Conservation (phyloP, 2,329 filamentous ascomycete genomes). For the Aureobasidium subglaciale region DNA sequence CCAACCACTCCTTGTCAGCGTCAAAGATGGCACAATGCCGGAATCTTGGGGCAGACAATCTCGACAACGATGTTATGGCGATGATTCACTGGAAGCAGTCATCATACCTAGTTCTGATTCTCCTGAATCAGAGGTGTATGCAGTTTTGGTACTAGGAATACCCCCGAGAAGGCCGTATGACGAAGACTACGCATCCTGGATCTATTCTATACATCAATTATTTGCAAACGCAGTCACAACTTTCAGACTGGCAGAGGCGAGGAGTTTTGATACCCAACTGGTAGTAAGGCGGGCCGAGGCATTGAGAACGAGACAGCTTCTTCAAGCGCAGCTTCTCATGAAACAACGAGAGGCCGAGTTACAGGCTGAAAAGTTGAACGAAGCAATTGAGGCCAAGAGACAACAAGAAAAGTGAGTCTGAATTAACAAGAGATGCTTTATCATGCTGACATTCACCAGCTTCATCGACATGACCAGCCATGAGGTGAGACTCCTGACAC, state of each 20-base stretch:
- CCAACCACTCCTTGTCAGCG: neutral
- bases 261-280: neutral
- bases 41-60: neutral
- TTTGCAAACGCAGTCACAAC: neutral
- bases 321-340: no score
- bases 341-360: no score
- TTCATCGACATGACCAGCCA: constrained; percentile 29
- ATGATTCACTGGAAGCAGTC: neutral
- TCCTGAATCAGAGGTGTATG: neutral
- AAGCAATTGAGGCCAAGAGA: neutral
- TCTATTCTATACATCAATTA: neutral
- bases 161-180: no score
- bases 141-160: no score
- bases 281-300: no score
- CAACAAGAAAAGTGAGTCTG: no score
- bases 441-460: no score
- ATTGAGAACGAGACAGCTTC: no score
- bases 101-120: neutral
- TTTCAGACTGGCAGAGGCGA: no score
- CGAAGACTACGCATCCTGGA: neutral
- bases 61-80: neutral
- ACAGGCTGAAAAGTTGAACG: no score
- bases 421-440: no score
- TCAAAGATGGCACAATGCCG: neutral
- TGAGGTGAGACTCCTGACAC: no score